These are phyloP conservation scores for Geotrichum aggregatum DNA, from an alignment of 1,139 yeast species.

Conservation along the genomic window DNA sequence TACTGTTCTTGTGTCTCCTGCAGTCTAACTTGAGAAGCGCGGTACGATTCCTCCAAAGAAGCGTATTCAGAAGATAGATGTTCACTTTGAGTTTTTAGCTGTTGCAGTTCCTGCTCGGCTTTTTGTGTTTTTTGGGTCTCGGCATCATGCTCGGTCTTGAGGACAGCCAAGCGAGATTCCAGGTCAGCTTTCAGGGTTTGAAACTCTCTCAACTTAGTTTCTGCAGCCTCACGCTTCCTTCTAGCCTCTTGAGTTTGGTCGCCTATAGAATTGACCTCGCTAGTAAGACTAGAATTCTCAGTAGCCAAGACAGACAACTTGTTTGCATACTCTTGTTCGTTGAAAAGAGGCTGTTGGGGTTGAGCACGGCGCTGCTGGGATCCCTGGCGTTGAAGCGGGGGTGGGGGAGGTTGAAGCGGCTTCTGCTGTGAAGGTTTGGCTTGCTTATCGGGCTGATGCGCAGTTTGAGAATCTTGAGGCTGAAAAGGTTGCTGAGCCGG, in stretches of 20 bases:
- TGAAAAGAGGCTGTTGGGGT: conserved; percentile 47
- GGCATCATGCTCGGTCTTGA: conserved; percentile 68
- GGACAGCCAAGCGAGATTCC: conserved; percentile 59
- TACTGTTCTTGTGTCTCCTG: conserved; percentile 60
- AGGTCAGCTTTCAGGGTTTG: conserved; percentile 65
- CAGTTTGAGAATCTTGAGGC: background rate
- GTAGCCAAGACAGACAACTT: conserved; percentile 77
- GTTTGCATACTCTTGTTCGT: conserved; percentile 55
- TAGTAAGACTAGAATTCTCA: conserved; percentile 81
- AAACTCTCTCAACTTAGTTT: conserved; percentile 65
- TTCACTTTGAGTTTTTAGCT: conserved; percentile 54
- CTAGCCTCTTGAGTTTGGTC: conserved; percentile 67
- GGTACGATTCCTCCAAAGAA: conserved; percentile 30
- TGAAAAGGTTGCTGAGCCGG: background rate
- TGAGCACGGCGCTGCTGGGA: conserved; percentile 4
- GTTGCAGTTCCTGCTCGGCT: conserved; percentile 57
- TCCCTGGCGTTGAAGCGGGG: conserved; percentile 3
- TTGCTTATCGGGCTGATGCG: background rate
- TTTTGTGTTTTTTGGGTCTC: conserved; percentile 63
- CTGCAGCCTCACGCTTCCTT: conserved; percentile 69
- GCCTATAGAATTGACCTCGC: conserved; percentile 75
- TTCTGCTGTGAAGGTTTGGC: background rate
- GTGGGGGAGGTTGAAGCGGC: conserved; percentile 6
- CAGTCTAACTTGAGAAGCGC: conserved; percentile 68
- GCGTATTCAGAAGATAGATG: conserved; percentile 50